These are phyloP conservation scores for Mayamaea pseudoterrestris DNA, from an alignment of 108 stramenopile species.

Conservation along the genomic window DNA sequence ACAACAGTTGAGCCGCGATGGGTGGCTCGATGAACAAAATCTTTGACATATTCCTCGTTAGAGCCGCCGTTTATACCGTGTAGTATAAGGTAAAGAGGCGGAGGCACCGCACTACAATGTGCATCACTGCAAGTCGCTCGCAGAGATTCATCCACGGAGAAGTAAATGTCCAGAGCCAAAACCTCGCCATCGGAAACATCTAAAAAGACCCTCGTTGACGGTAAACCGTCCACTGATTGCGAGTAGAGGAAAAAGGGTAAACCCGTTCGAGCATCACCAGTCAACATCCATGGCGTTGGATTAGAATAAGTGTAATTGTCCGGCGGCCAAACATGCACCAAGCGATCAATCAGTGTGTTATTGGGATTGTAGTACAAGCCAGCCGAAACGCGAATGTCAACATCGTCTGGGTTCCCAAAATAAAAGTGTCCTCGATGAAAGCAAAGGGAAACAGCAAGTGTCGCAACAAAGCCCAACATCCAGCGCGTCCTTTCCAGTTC, in stretches of 20 bases:
- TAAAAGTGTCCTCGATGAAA: conserved; percentile 1
- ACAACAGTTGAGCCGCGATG: conserved; percentile 47
- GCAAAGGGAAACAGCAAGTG: no score
- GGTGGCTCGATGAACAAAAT: conserved; percentile 51
- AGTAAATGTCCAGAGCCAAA: conserved; percentile 73
- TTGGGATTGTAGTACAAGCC: conserved; percentile 48
- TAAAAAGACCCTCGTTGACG: conserved; percentile 35
- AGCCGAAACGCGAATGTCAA: conserved; percentile 22
- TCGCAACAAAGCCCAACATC: not conserved
- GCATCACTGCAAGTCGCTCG: no score
- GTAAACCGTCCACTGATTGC: no score
- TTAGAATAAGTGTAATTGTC: conserved; percentile 30
- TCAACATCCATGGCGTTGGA: conserved; percentile 64
- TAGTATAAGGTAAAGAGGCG: conserved; percentile 71
- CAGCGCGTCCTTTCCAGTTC: not conserved
- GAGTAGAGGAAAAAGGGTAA: conserved; percentile 65
- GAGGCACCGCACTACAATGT: no score
- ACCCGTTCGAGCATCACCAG: conserved; percentile 75
- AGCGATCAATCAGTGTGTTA: conserved; percentile 29
- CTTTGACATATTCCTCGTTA: conserved; percentile 73
- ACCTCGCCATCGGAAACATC: conserved; percentile 38
- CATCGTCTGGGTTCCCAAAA: conserved; percentile 5
- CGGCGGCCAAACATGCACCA: conserved; percentile 51
- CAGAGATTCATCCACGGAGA: no score
- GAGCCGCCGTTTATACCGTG: conserved; percentile 87